phyloP scores from a whole-genome alignment of 2,329 filamentous ascomycete genomes.

The Hysterium pulicare region DNA sequence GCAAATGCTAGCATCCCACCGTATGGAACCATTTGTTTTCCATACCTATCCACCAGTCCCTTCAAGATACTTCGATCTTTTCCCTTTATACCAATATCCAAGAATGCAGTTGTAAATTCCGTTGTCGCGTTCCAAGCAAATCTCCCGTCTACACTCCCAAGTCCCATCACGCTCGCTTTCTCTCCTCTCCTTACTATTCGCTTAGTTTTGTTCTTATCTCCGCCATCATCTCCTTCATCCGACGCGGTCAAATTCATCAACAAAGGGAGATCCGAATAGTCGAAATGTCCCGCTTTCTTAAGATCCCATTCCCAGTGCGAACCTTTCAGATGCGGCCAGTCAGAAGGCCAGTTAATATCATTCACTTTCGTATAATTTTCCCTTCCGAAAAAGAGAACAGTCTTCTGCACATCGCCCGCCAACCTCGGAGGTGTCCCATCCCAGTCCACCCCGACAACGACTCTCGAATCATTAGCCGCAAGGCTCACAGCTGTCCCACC shows the following conservation, averaged over 20 bases:
- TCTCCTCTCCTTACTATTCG: too few relatives aligned
- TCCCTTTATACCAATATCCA: not conserved
- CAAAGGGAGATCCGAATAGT: slow-evolving; percentile 21
- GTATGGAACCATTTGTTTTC: not conserved
- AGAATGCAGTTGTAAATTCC: not conserved
- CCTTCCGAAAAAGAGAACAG: slow-evolving; percentile 26
- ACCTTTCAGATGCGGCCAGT: slow-evolving; percentile 36
- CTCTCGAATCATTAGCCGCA: slow-evolving; percentile 7
- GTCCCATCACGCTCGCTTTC: too few relatives aligned
- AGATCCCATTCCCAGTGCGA: slow-evolving; percentile 21
- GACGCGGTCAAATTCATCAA: slow-evolving; percentile 15
- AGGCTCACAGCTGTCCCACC: slow-evolving; percentile 21
- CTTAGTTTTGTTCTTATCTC: too few relatives aligned
- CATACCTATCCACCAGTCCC: not conserved
- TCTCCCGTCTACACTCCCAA: too few relatives aligned
- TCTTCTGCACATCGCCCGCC: slow-evolving; percentile 2
- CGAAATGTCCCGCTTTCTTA: slow-evolving; percentile 16
- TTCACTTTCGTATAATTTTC: slow-evolving; percentile 92
- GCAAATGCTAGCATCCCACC: not conserved
- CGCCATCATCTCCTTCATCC: too few relatives aligned
- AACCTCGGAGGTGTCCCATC: slow-evolving; percentile 18
- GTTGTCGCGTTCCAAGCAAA: not conserved
- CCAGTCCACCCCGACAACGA: slow-evolving; percentile 21
- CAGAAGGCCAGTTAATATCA: slow-evolving; percentile 81
- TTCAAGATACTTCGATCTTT: not conserved